Conservation (phyloP, 163 green algal species). For the Trebouxia gelatinosa region DNA sequence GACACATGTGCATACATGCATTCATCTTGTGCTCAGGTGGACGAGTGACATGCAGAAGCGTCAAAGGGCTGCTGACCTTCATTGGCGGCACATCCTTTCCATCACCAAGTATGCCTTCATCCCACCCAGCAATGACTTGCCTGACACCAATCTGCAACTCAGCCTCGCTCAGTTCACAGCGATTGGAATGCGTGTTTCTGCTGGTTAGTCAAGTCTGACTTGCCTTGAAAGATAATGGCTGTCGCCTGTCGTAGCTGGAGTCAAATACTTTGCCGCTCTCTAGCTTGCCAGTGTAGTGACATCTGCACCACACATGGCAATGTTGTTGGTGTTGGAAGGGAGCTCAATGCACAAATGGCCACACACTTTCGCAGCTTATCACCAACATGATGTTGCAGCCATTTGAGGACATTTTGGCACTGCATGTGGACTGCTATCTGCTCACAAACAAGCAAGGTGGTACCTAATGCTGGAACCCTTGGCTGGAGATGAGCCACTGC, state of each 20-base stretch:
- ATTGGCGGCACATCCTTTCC: conserved; percentile 62
- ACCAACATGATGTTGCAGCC: neutral
- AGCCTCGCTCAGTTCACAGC: neutral
- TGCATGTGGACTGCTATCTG: neutral
- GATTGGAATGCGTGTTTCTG: neutral
- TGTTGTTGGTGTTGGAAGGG: too few species aligned
- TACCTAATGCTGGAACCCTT: conserved; percentile 45
- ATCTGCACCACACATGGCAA: conserved; percentile 38
- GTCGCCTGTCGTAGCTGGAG: conserved; percentile 68
- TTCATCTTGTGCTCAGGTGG: too few species aligned
- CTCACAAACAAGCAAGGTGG: neutral
- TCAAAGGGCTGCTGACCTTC: conserved; percentile 47
- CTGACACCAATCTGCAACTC: conserved; percentile 43
- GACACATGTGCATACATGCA: too few species aligned
- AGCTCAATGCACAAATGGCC: too few species aligned
- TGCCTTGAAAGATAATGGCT: conserved; percentile 77
- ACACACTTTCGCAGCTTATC: neutral
- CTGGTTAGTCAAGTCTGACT: neutral
- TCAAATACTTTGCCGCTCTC: conserved; percentile 75
- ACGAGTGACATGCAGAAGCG: too few species aligned
- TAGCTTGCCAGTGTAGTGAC: conserved; percentile 85
- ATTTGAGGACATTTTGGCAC: neutral
- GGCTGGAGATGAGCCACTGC: conserved; percentile 22
- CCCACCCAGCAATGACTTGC: conserved; percentile 64
- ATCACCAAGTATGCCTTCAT: conserved; percentile 73